These are phyloP conservation scores for Melanopsichium pennsylvanicum DNA, from an alignment of 1,284 basidiomycete species.

Conservation along the genomic window DNA sequence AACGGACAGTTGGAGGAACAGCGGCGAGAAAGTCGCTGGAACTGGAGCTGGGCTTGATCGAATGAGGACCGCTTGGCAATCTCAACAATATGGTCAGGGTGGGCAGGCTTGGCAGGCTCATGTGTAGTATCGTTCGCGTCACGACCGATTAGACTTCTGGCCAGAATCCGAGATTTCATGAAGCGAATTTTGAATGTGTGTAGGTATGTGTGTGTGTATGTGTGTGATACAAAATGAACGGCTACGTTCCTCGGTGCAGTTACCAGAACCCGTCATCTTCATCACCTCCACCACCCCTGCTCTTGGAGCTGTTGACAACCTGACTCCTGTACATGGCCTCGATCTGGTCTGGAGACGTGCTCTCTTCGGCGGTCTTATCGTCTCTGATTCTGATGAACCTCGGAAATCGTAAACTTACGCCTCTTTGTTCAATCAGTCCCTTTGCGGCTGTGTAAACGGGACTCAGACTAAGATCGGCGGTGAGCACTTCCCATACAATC, in stretches of 20 bases:
- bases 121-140: too few relatives aligned
- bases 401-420: constrained; percentile 94
- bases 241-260: too few relatives aligned
- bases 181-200: not conserved
- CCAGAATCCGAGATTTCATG: too few relatives aligned
- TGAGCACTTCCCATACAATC: constrained; percentile 95
- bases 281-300: constrained; percentile 69
- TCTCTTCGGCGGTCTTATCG: constrained; percentile 90
- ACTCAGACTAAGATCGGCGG: constrained; percentile 93
- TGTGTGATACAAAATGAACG: too few relatives aligned
- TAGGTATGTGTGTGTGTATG: not conserved
- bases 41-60: constrained; percentile 3
- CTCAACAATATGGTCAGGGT: not conserved
- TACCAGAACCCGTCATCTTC: constrained; percentile 91
- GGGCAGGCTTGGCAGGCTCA: constrained; percentile 3
- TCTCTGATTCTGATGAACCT: constrained; percentile 90
- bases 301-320: constrained; percentile 72
- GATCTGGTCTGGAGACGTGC: constrained; percentile 90
- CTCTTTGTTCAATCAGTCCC: constrained; percentile 69
- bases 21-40: not conserved
- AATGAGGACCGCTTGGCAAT: not conserved
- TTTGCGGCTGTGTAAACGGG: constrained; percentile 97
- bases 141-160: too few relatives aligned
- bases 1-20: constrained; percentile 10
- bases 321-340: constrained; percentile 95